Evolutionary conservation across 495 filamentous ascomycete genomes (phyloP).

Genomic region (Tuber microsphaerosporum): DNA sequence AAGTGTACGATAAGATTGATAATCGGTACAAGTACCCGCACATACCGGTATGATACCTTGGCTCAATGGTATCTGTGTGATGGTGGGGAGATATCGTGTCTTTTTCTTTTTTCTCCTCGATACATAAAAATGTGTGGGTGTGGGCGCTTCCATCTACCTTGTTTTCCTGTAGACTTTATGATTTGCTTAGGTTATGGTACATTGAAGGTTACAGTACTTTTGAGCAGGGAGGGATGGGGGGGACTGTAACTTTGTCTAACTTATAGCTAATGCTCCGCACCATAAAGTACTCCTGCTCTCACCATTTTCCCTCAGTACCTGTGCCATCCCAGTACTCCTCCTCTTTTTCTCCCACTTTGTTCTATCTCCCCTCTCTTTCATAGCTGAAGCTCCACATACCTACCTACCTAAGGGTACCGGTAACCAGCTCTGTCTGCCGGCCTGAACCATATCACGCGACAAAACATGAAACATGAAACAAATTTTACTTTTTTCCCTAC

Average conservation of each 20-base stretch:
- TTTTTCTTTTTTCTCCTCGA: not conserved
- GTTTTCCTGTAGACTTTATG: constrained; percentile 2
- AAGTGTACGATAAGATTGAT: not conserved
- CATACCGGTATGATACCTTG: not conserved
- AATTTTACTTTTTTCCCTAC: not conserved
- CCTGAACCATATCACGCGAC: not conserved
- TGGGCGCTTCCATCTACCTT: not conserved
- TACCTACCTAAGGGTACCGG: not conserved
- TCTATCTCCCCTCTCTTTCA: not conserved
- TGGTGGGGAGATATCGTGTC: not conserved
- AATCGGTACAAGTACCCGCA: not conserved
- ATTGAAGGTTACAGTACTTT: not conserved
- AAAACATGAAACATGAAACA: constrained; percentile 1
- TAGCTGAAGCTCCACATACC: not conserved
- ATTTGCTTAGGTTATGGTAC: constrained; percentile 1
- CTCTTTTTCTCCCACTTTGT: not conserved
- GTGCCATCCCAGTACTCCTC: not conserved
- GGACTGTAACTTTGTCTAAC: not conserved
- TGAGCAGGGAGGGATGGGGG: too few relatives aligned
- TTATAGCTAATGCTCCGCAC: not conserved
- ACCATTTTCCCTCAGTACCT: too few relatives aligned
- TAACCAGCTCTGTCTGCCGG: not conserved
- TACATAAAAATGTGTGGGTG: not conserved
- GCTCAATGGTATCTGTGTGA: not conserved
- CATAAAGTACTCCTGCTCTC: not conserved